Conservation (phyloP, 2,329 filamentous ascomycete species). For the Helotiales sp. region DNA sequence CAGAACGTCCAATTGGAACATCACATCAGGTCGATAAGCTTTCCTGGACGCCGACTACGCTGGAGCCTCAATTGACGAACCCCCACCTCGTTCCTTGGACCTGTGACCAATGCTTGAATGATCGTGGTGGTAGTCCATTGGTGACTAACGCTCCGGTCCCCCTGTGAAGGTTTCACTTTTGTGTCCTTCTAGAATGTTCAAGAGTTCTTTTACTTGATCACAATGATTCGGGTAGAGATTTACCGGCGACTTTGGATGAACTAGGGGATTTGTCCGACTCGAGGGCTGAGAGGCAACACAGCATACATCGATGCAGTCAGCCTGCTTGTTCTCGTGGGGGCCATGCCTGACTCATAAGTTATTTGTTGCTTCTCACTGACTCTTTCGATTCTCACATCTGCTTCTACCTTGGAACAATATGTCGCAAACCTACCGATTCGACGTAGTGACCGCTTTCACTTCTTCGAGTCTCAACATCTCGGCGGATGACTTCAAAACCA, state of each 20-base stretch:
- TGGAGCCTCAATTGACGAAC: neutral
- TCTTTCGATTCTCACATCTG: neutral
- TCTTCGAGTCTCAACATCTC: slow-evolving; percentile 7
- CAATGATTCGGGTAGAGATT: neutral
- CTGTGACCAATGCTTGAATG: neutral
- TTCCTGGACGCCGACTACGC: neutral
- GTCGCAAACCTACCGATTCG: slow-evolving; percentile 9
- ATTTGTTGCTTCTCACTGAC: neutral
- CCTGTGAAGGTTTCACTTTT: neutral
- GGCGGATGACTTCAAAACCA: neutral
- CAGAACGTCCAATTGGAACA: neutral
- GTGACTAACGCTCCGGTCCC: neutral
- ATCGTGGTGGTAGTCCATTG: neutral
- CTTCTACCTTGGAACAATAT: neutral
- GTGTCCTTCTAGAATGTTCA: neutral
- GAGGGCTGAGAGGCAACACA: slow-evolving; percentile 2
- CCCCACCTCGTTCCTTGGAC: neutral
- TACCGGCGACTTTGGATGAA: neutral
- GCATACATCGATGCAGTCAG: neutral
- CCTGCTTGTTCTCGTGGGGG: neutral
- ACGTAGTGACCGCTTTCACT: slow-evolving; percentile 1
- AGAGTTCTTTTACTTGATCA: neutral
- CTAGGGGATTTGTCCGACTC: neutral
- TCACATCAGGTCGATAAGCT: neutral
- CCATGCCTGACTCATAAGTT: neutral